Evolutionary conservation across 495 filamentous ascomycete species (phyloP).

Genomic region (Antarctomyces pellizariae): DNA sequence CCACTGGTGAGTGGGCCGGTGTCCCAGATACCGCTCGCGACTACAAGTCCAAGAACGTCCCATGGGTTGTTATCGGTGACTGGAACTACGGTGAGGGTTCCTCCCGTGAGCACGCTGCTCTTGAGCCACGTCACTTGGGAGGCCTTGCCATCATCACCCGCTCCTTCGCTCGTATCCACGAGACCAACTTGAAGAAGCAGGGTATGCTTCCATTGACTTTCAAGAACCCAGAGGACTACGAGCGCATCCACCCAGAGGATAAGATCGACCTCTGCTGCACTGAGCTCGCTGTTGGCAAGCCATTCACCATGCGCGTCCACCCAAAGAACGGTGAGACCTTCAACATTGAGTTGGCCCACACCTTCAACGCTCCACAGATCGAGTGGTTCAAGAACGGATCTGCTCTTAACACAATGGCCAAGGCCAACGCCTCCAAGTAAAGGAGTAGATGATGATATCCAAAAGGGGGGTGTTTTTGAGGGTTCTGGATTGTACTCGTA

Average conservation of each 20-base stretch:
- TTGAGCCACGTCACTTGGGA: constrained; percentile 93
- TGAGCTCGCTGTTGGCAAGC: constrained; percentile 79
- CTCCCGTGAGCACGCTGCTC: constrained; percentile 92
- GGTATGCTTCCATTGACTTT: constrained; percentile 98
- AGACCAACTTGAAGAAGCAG: constrained; percentile 99
- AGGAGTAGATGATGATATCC: neutral
- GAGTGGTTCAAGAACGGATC: constrained; percentile 97
- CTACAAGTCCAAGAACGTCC: constrained; percentile 89
- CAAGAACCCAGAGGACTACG: constrained; percentile 83
- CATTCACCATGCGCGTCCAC: constrained; percentile 76
- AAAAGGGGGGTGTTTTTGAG: neutral
- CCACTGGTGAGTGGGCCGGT: constrained; percentile 58
- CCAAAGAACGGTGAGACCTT: constrained; percentile 60
- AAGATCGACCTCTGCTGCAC: constrained; percentile 80
- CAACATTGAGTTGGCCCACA: constrained; percentile 71
- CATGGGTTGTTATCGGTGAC: constrained; percentile 97
- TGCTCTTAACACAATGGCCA: constrained; percentile 96
- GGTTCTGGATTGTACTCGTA: too few relatives aligned
- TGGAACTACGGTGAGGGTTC: constrained; percentile 99
- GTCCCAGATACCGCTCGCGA: constrained; percentile 90
- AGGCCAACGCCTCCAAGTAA: constrained; percentile 16
- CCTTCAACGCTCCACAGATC: constrained; percentile 92
- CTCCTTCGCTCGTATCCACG: constrained; percentile 96
- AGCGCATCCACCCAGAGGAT: constrained; percentile 85
- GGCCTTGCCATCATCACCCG: constrained; percentile 92